Evolutionary conservation across 1,139 yeast species (phyloP).

Genomic region (Zygosaccharomyces pseudobailii): DNA sequence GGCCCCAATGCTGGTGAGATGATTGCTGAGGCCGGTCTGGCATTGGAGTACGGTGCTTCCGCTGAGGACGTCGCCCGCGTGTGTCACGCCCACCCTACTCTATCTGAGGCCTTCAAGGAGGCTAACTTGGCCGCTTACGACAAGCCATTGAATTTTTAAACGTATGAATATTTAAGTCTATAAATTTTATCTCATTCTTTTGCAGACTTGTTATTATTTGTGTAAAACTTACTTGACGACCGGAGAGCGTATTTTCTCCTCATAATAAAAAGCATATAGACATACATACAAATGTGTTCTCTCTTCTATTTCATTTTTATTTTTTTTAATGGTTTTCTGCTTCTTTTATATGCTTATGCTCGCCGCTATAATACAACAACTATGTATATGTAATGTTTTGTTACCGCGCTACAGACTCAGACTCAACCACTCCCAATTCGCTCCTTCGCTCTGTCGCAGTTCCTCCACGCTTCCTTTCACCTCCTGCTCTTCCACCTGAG

Average conservation of each 20-base stretch:
- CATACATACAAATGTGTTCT: too few relatives aligned
- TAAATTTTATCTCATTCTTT: background rate
- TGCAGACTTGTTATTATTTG: background rate
- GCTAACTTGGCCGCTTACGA: slow-evolving; percentile 92
- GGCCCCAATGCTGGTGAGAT: slow-evolving; percentile 99
- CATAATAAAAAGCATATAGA: too few relatives aligned
- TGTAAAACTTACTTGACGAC: too few relatives aligned
- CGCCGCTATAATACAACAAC: background rate
- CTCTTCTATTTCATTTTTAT: background rate
- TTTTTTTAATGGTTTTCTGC: background rate
- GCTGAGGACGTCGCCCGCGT: slow-evolving; percentile 97
- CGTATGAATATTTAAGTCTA: slow-evolving; percentile 4
- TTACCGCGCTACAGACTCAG: slow-evolving; percentile 10
- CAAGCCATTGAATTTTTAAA: slow-evolving; percentile 75
- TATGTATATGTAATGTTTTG: background rate
- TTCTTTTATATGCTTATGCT: background rate
- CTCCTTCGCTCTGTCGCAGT: slow-evolving; percentile 1
- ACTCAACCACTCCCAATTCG: slow-evolving; percentile 17
- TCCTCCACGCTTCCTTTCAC: slow-evolving; percentile 7
- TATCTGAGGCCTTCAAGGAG: slow-evolving; percentile 97
- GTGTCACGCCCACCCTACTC: slow-evolving; percentile 98
- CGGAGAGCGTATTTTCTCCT: too few relatives aligned
- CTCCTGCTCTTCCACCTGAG: slow-evolving; percentile 4
- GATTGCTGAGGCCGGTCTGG: slow-evolving; percentile 98
- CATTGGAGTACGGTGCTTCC: slow-evolving; percentile 97